Evolutionary conservation across 169 alveolate species (phyloP), one percentile per base, ranked within the genome.

Genomic region (Babesia caballi): DNA sequence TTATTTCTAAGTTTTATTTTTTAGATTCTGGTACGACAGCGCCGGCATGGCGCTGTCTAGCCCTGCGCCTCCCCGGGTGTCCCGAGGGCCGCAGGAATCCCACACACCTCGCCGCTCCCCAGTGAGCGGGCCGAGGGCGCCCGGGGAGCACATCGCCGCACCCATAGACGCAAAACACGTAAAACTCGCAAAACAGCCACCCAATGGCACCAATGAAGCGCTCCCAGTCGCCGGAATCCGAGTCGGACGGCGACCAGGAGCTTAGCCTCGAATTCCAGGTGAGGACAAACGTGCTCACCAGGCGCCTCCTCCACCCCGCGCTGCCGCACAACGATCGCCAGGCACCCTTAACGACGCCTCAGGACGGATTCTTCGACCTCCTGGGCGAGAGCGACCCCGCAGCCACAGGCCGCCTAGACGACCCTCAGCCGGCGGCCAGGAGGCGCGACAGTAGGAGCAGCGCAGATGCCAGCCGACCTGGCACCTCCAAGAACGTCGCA

Each of bases 311-410:
- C 7, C 44, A 38, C 44, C 7, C 44, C 4, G 7, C 7, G n/a
- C 2, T 38, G 44, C 15, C 44, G 7, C 15, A 1, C 7, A 0
- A 12, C 6, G 32, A 17, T 4, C 33, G 17, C 15, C 1, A 12
- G 21, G 14, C 27, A 27, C 27, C 8, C 8, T 23, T 23, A 33
- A 73, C 15, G 4, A 28, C 36, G 14, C 2, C 46, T 21, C 32
- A 75, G 85, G 85, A 75, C 25, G 85, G 85, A 47, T 77, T 77
- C 58, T 52, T 77, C 35, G 85, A 77, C 35, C 42, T 38, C 0
- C 40, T 75, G 58, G 54, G 32, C n/a, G 65, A 75, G 7, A 25
- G 25, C 21, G 50, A 35, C n/a, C 7, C 60, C 30, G 42, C 17
- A 7, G 40, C 5, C 25, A 27, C 40, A 1, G 25, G 23, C 15